These are phyloP conservation scores for Purshia tridentata DNA, from an alignment of 306 rosid species.

Conservation along the genomic window DNA sequence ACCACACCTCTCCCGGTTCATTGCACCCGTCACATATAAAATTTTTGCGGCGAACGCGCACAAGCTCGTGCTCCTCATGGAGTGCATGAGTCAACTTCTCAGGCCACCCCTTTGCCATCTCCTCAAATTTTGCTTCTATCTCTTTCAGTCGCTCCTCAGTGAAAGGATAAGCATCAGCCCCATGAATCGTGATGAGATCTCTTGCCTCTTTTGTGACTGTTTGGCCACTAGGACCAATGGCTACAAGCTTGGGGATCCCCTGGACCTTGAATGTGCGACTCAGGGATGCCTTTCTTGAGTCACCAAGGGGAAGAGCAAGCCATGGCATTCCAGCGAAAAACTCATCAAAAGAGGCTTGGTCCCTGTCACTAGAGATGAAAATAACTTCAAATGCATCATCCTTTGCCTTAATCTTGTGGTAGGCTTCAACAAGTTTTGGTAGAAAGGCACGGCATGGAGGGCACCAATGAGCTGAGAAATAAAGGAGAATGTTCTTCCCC, in stretches of 20 bases:
- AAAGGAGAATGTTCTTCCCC: conserved; percentile 69
- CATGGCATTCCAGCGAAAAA: conserved; percentile 77
- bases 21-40: conserved; percentile 46
- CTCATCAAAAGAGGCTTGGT: conserved; percentile 58
- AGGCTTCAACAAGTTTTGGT: conserved; percentile 63
- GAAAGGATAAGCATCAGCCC: conserved; percentile 75
- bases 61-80: conserved; percentile 60
- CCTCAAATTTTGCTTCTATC: conserved; percentile 44
- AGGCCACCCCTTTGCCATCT: conserved; percentile 64
- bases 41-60: conserved; percentile 26
- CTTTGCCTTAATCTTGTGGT: conserved; percentile 56
- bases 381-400: conserved; percentile 59
- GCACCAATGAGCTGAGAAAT: conserved; percentile 90
- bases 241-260: conserved; percentile 65
- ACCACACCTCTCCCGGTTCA: conserved; percentile 45
- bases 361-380: conserved; percentile 70
- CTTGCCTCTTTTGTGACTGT: conserved; percentile 63
- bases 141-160: conserved; percentile 49
- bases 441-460: conserved; percentile 75
- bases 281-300: conserved; percentile 56
- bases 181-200: conserved; percentile 38
- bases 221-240: conserved; percentile 59
- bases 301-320: conserved; percentile 79
- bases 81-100: conserved; percentile 43
- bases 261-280: conserved; percentile 53